Evolutionary conservation across 192 early-diverging fungal species (phyloP).

Genomic region (Linnemannia hyalina): DNA sequence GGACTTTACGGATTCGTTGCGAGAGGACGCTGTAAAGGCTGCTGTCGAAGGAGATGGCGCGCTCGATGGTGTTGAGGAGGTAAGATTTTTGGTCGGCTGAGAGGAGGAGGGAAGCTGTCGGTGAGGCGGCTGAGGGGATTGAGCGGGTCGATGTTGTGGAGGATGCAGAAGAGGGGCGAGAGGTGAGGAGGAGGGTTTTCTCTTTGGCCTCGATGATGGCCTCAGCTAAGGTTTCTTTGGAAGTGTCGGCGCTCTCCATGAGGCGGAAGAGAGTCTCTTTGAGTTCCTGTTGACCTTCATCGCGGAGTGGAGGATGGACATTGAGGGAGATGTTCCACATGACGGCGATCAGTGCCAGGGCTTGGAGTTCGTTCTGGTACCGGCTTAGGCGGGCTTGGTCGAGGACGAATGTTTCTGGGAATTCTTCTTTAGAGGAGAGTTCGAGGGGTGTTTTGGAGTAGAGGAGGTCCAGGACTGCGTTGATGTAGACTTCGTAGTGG

Average conservation of each 20-base stretch:
- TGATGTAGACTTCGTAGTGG: constrained; percentile 67
- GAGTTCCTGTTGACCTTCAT: constrained; percentile 37
- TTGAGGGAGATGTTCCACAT: constrained; percentile 82
- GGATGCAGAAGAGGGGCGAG: constrained; percentile 13
- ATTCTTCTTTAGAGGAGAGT: constrained; percentile 17
- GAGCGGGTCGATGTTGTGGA: neutral
- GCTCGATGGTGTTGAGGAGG: constrained; percentile 57
- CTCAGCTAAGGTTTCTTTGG: constrained; percentile 32
- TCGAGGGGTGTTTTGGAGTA: constrained; percentile 58
- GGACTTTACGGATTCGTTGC: constrained; percentile 57
- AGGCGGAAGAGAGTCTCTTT: constrained; percentile 51
- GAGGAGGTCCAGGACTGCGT: constrained; percentile 65
- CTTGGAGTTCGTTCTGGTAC: constrained; percentile 82
- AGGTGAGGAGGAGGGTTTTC: constrained; percentile 35
- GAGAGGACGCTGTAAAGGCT: constrained; percentile 66
- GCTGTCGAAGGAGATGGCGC: constrained; percentile 60
- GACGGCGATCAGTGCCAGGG: constrained; percentile 72
- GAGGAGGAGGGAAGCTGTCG: constrained; percentile 6
- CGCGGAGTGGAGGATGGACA: constrained; percentile 50
- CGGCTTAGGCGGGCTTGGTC: constrained; percentile 74
- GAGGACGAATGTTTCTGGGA: constrained; percentile 79
- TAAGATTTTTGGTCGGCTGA: constrained; percentile 20
- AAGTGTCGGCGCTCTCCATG: constrained; percentile 28
- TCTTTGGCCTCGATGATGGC: constrained; percentile 42
- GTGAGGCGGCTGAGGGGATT: neutral